Conservation (phyloP, 2,329 filamentous ascomycete species). For the Fusarium palustre region DNA sequence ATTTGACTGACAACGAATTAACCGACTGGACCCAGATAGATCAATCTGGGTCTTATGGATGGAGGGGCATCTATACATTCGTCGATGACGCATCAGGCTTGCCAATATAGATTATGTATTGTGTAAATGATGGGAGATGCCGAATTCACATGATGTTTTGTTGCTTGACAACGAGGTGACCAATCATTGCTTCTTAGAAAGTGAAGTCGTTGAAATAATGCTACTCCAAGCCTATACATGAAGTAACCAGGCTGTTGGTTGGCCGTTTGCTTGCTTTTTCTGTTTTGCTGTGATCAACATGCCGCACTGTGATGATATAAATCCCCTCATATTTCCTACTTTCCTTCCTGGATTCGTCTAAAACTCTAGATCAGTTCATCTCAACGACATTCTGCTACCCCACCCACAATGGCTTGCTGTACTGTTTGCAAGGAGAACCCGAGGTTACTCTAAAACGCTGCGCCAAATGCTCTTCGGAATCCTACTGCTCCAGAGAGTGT, state of each 20-base stretch:
- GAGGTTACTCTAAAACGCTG: slow-evolving; percentile 54
- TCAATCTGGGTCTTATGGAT: slow-evolving; percentile 8
- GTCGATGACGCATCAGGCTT: neutral
- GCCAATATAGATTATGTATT: neutral
- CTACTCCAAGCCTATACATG: neutral
- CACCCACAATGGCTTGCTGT: slow-evolving; percentile 32
- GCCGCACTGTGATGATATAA: neutral
- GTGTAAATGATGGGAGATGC: too few relatives aligned
- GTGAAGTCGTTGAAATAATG: neutral
- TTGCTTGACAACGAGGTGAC: neutral
- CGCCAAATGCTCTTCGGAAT: slow-evolving; percentile 59
- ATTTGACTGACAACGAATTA: slow-evolving; percentile 11
- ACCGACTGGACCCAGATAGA: slow-evolving; percentile 17
- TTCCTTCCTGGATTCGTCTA: neutral
- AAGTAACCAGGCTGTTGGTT: neutral
- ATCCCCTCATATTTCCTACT: neutral
- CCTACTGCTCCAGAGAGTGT: slow-evolving; percentile 65
- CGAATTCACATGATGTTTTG: neutral
- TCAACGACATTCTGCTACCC: neutral
- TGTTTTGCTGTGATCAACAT: neutral
- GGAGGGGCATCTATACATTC: slow-evolving; percentile 15
- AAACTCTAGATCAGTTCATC: neutral
- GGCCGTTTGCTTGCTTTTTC: neutral
- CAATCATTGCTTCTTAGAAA: neutral
- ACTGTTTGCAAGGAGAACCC: slow-evolving; percentile 47